phyloP scores from a whole-genome alignment of 2,329 filamentous ascomycete species.

The Akanthomyces lecanii region DNA sequence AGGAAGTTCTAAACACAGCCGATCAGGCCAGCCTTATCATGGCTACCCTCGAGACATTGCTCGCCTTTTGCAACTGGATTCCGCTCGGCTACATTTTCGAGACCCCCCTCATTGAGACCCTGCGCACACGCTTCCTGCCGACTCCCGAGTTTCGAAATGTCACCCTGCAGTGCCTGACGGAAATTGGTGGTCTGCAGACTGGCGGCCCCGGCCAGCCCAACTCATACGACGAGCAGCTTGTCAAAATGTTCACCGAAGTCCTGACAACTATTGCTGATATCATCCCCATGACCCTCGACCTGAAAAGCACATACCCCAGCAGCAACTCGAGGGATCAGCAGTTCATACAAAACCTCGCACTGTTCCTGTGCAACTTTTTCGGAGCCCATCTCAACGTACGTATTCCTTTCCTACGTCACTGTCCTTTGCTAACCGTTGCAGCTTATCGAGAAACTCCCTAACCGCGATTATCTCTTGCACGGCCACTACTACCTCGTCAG shows the following conservation, averaged over 20 bases:
- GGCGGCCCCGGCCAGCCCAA: conserved; percentile 61
- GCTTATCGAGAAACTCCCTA: conserved; percentile 93
- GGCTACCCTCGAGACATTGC: conserved; percentile 91
- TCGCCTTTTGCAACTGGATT: conserved; percentile 99
- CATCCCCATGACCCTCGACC: conserved; percentile 82
- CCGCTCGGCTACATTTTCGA: conserved; percentile 98
- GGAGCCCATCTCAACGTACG: conserved; percentile 80
- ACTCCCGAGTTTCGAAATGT: conserved; percentile 94
- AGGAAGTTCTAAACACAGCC: conserved; percentile 87
- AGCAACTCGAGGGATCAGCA: conserved; percentile 95
- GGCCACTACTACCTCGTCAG: conserved; percentile 97
- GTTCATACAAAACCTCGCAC: conserved; percentile 92
- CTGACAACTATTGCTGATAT: conserved; percentile 89
- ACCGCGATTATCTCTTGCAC: conserved; percentile 89
- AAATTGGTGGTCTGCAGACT: conserved; percentile 91
- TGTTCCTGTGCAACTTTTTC: conserved; percentile 97
- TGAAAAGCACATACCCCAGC: conserved; percentile 84
- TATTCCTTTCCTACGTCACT: conserved; percentile 16
- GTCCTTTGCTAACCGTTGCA: conserved; percentile 31
- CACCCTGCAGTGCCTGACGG: conserved; percentile 92
- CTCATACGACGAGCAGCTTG: conserved; percentile 89
- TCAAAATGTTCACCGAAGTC: conserved; percentile 98
- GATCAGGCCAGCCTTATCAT: conserved; percentile 86
- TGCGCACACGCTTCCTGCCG: conserved; percentile 88
- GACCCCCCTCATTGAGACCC: conserved; percentile 89